Evolutionary conservation across 108 stramenopile genomes (phyloP).

Genomic region (Aurantiochytrium sp.): DNA sequence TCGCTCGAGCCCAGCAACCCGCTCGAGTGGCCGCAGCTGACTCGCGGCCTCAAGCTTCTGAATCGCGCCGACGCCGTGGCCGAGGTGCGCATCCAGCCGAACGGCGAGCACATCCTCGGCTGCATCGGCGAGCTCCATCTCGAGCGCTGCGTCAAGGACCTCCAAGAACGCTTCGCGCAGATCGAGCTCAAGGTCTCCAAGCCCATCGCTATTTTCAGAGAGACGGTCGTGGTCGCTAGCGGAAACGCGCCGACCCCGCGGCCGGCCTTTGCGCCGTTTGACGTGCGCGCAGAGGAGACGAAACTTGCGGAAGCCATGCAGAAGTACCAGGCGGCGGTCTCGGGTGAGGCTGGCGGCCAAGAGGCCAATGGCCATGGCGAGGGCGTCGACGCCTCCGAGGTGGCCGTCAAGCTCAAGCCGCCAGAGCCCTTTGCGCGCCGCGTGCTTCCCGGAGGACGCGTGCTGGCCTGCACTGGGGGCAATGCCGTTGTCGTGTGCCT

Average conservation of each 20-base stretch:
- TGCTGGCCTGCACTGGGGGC: not conserved
- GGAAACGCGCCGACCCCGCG: not conserved
- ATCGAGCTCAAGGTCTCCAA: conserved; percentile 34
- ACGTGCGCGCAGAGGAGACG: not conserved
- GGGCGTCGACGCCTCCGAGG: not conserved
- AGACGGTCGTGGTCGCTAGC: conserved; percentile 7
- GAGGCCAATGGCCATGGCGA: not conserved
- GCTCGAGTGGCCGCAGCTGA: conserved; percentile 42
- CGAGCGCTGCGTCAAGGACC: conserved; percentile 55
- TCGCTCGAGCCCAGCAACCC: conserved; percentile 51
- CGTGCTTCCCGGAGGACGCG: not conserved
- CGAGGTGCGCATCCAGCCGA: conserved; percentile 44
- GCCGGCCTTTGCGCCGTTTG: not conserved
- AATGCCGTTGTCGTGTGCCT: not conserved
- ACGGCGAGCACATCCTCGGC: conserved; percentile 54
- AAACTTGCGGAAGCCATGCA: not conserved
- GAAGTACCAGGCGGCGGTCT: not conserved
- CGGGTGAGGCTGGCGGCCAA: not conserved
- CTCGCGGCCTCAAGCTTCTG: conserved; percentile 51
- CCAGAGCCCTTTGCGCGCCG: not conserved
- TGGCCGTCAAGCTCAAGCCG: not conserved
- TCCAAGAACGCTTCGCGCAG: conserved; percentile 20
- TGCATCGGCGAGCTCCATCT: conserved; percentile 60
- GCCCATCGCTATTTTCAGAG: conserved; percentile 41
- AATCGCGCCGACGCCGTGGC: conserved; percentile 61